Conservation (phyloP, 179 eudicot species). For the Heliamphora pulchella region DNA sequence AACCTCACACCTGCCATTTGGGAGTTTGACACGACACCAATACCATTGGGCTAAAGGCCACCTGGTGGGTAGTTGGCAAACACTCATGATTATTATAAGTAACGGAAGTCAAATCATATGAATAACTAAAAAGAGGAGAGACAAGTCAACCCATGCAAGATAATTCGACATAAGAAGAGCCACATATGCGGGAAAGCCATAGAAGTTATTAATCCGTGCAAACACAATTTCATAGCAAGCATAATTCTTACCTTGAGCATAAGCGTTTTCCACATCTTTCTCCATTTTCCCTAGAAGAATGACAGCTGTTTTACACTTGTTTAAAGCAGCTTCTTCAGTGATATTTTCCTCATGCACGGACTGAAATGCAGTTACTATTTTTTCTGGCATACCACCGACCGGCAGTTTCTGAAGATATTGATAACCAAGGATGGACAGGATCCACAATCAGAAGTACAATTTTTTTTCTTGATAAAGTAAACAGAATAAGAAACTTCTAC, state of each 20-base stretch:
- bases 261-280: slow-evolving; percentile 41
- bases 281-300: slow-evolving; percentile 42
- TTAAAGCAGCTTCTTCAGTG: slow-evolving; percentile 55
- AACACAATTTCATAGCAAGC: not conserved
- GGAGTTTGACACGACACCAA: too few relatives aligned
- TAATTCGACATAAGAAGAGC: not conserved
- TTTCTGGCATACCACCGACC: slow-evolving; percentile 75
- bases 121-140: not conserved
- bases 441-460: not conserved
- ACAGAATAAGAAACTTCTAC: slow-evolving; percentile 13
- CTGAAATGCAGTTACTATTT: slow-evolving; percentile 72
- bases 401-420: slow-evolving; percentile 61
- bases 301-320: slow-evolving; percentile 47
- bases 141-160: not conserved
- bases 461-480: too few relatives aligned
- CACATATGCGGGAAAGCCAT: not conserved
- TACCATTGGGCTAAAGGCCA: too few relatives aligned
- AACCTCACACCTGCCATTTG: too few relatives aligned
- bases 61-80: too few relatives aligned
- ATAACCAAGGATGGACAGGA: slow-evolving; percentile 16
- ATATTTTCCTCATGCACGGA: slow-evolving; percentile 53
- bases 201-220: not conserved
- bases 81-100: not conserved
- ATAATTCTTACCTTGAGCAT: slow-evolving; percentile 54
- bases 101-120: not conserved